Evolutionary conservation across 345 rosid genomes (phyloP), one percentile per base, ranked within the genome.

Genomic region (Tarenaya hassleriana): DNA sequence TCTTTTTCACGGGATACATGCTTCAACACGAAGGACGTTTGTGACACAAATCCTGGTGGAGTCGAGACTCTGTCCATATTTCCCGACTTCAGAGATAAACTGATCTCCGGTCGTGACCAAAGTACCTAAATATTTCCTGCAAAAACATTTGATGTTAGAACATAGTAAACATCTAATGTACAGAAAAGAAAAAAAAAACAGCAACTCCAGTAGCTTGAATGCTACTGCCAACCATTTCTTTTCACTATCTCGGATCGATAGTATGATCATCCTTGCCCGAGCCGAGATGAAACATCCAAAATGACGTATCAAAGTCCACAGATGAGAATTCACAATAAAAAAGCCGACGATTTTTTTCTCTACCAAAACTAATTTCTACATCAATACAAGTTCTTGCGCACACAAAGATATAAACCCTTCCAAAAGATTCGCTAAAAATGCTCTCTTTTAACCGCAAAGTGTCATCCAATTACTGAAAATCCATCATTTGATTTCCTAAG

Each of bases 41-140:
- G 42, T 35, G 58, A 58, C 24, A 12, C 34, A 51, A 35, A 64
- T 43, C 69, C 69, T 29, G 69, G 69, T 7, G 69, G 69, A 13
- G 58, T 19, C 13, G 58, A 56, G 10, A 56, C 0, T 5, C 2
- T 42, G 13, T 64, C 62, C 62, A 64, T 50, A 27, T 17, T 13
- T n/a, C n/a, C n/a, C n/a, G n/a, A n/a, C n/a, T 55, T 50, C 50
- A 54, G 55, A 45, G 53, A 43, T 1, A 45, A 52, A 46, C 7
- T 44, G 45, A n/a, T n/a, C n/a, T n/a, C n/a, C 52, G 18, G 0
- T n/a, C n/a, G n/a, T n/a, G n/a, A n/a, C n/a, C n/a, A 53, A 62
- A 37, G 41, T 14, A 24, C 12, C 50, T 37, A 39, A 2, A 24
- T 2, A 2, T 0, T 37, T 63, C 39, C 41, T 47, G 48, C 35